Conservation (phyloP, 2,329 filamentous ascomycete species). For the Cladophialophora chaetospira region DNA sequence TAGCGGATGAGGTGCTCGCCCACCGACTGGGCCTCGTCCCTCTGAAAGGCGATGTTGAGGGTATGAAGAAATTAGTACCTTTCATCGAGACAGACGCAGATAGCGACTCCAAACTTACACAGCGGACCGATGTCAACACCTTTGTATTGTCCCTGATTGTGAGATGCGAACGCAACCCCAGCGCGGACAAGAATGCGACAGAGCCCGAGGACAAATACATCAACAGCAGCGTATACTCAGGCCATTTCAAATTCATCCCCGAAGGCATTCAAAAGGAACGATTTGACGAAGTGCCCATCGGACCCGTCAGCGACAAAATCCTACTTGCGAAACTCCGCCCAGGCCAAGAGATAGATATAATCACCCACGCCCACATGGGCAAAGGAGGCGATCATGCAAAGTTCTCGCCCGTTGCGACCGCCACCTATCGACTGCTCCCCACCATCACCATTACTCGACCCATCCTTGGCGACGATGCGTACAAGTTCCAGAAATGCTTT, state of each 20-base stretch:
- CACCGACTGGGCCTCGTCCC: constrained; percentile 89
- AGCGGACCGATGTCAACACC: constrained; percentile 78
- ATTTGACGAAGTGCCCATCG: constrained; percentile 65
- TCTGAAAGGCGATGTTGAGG: constrained; percentile 75
- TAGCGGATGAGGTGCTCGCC: constrained; percentile 95
- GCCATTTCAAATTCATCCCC: constrained; percentile 74
- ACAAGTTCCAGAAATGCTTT: constrained; percentile 90
- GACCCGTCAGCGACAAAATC: constrained; percentile 85
- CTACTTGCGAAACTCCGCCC: constrained; percentile 92
- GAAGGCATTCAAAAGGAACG: constrained; percentile 67
- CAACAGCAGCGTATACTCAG: constrained; percentile 80
- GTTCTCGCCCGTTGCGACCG: constrained; percentile 93
- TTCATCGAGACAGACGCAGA: constrained; percentile 70
- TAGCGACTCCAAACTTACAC: constrained; percentile 43
- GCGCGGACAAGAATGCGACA: constrained; percentile 70
- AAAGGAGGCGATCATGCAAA: constrained; percentile 94
- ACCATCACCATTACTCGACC: constrained; percentile 80
- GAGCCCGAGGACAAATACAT: constrained; percentile 84
- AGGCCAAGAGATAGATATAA: constrained; percentile 80
- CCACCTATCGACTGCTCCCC: constrained; percentile 87
- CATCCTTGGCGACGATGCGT: constrained; percentile 82
- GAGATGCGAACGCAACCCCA: constrained; percentile 75
- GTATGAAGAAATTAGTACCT: constrained; percentile 80
- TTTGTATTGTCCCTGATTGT: constrained; percentile 75
- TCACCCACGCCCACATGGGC: constrained; percentile 93